These are phyloP conservation scores for Ulvella scutata DNA, from an alignment of 139 green algal species.

Conservation along the genomic window DNA sequence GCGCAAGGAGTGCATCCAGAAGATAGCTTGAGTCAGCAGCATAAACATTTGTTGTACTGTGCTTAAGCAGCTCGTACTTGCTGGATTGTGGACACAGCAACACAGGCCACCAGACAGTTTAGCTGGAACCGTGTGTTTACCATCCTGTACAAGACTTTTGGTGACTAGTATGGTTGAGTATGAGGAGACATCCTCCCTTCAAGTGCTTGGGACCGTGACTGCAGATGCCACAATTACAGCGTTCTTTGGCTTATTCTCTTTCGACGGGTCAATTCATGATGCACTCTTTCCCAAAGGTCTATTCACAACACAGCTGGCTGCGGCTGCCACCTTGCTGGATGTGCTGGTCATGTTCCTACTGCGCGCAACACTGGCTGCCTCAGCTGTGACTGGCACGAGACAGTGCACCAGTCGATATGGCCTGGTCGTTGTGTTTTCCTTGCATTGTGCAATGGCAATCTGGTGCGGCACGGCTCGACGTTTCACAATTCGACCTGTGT, in stretches of 20 bases:
- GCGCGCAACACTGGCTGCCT: neutral
- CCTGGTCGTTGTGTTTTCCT: neutral
- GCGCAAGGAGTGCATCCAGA: too few relatives aligned
- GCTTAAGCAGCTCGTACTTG: too few relatives aligned
- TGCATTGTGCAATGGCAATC: neutral
- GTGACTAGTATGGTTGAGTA: neutral
- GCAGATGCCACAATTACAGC: neutral
- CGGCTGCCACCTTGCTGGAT: neutral
- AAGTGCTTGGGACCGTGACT: neutral
- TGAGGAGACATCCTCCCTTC: neutral
- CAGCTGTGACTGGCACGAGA: neutral
- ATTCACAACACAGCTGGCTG: neutral
- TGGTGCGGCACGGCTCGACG: neutral
- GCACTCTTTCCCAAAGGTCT: neutral
- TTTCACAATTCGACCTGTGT: neutral
- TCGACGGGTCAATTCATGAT: neutral
- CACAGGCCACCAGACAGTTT: too few relatives aligned
- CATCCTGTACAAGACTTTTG: too few relatives aligned
- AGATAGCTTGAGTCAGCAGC: too few relatives aligned
- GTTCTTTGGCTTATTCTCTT: neutral
- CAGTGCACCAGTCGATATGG: neutral
- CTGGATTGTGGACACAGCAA: too few relatives aligned
- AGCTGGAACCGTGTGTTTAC: too few relatives aligned
- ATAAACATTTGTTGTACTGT: too few relatives aligned
- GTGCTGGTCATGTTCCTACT: neutral